phyloP scores from a whole-genome alignment of 2,329 filamentous ascomycete genomes.

The Cladobotryum protrusum region DNA sequence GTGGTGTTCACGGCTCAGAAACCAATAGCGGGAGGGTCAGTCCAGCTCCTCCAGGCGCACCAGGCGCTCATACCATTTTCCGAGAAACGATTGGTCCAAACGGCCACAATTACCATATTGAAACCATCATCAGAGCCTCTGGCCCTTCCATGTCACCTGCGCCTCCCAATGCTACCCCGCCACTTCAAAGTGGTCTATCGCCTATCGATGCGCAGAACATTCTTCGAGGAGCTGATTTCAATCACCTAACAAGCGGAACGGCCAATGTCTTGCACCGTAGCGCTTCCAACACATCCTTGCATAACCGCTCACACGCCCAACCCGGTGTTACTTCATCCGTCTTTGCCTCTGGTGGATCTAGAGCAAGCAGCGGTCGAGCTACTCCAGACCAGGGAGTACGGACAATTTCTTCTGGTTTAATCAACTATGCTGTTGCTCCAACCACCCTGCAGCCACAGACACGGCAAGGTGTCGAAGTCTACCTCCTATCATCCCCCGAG shows the following conservation, averaged over 20 bases:
- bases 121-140: slow-evolving; percentile 18
- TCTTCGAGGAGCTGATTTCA: slow-evolving; percentile 39
- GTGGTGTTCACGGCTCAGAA: slow-evolving; percentile 16
- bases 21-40: slow-evolving; percentile 21
- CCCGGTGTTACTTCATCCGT: slow-evolving; percentile 40
- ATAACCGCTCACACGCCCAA: slow-evolving; percentile 26
- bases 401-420: slow-evolving; percentile 24
- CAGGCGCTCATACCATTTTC: slow-evolving; percentile 22
- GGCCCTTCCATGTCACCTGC: not conserved
- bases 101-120: slow-evolving; percentile 30
- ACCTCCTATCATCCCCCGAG: slow-evolving; percentile 54
- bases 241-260: slow-evolving; percentile 41
- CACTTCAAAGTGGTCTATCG: slow-evolving; percentile 27
- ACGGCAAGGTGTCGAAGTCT: slow-evolving; percentile 43
- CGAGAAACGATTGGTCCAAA: slow-evolving; percentile 29
- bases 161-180: slow-evolving; percentile 7
- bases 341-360: slow-evolving; percentile 29
- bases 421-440: slow-evolving; percentile 20
- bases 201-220: slow-evolving; percentile 41
- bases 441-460: slow-evolving; percentile 15
- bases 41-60: slow-evolving; percentile 11
- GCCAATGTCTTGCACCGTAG: slow-evolving; percentile 47
- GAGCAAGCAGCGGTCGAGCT: slow-evolving; percentile 38
- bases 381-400: slow-evolving; percentile 39
- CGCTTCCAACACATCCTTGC: slow-evolving; percentile 40